Conservation (phyloP, 352 stramenopile species). For the Phytopythium aichiense region DNA sequence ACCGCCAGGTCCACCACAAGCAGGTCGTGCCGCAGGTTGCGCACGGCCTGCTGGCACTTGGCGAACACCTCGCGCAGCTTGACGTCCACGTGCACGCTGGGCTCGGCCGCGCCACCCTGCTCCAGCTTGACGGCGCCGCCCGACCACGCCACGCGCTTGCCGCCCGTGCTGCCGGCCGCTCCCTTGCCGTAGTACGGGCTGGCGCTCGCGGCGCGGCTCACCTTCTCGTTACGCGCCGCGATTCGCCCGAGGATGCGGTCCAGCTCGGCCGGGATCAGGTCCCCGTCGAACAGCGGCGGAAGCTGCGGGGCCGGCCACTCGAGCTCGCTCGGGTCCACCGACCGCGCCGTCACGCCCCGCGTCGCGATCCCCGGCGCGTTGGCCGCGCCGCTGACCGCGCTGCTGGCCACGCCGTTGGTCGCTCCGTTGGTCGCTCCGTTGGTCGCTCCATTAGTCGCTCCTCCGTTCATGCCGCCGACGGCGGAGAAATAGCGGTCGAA, state of each 20-base stretch:
- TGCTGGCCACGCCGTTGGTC: not conserved
- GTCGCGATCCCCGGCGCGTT: constrained; percentile 26
- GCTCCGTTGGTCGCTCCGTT: not conserved
- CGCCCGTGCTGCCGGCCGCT: constrained; percentile 27
- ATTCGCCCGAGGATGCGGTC: constrained; percentile 72
- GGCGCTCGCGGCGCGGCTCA: constrained; percentile 31
- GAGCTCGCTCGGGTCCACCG: constrained; percentile 90
- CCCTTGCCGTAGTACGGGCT: constrained; percentile 34
- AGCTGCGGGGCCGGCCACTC: constrained; percentile 54
- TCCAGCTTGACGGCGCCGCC: constrained; percentile 50
- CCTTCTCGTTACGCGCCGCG: constrained; percentile 56
- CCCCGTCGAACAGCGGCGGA: constrained; percentile 78
- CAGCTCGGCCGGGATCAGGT: constrained; percentile 74
- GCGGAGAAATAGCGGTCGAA: constrained; percentile 63
- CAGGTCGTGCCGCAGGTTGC: constrained; percentile 75
- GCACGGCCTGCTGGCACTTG: constrained; percentile 51
- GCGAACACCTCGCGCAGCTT: constrained; percentile 70
- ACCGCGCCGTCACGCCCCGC: constrained; percentile 47
- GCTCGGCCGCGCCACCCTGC: not conserved
- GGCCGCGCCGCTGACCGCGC: not conserved
- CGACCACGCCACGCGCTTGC: constrained; percentile 25
- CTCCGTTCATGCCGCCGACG: constrained; percentile 8
- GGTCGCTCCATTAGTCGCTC: not conserved
- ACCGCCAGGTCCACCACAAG: constrained; percentile 67
- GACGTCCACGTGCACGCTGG: constrained; percentile 34